Base-by-base conservation (phyloP, 2,329 filamentous ascomycete species). In the Colletotrichum karsti region DNA sequence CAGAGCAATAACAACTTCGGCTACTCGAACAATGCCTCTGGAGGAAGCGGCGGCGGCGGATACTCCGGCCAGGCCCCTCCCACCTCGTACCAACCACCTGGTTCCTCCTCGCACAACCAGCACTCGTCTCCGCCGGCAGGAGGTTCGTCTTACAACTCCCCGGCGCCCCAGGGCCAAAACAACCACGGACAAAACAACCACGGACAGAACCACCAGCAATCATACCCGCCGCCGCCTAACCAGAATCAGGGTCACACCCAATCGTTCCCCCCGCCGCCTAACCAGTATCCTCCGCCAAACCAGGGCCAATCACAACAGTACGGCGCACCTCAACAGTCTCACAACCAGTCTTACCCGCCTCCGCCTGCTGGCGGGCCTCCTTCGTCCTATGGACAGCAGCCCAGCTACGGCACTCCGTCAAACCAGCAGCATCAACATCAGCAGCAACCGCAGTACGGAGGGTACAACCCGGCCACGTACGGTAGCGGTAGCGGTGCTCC, bases 51-150 rank as follows among this genome's bases (percentile, higher is more conserved):
- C 13, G 28, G 85, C 46, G 77, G 84, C 69, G 85, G 87, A 48
- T 93, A 92, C 76, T 85, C 82, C 68, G 91, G 90, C 62, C 83
- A 87, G 63, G 88, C 90, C 41, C 91, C 91, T 12, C 87, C 88
- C n/a, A 78, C 85, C 13, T 85, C 87, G 7, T 91, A 91, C 75
- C 86, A 90, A 72, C 79, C 75, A 28, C 75, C 76, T 24, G 63
- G 68, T 41, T 62, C 72, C 7, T 42, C 67, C 46, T 55, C 71
- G 59, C 63, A 67, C 74, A 76, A 28, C 70, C 71, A 44, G 58
- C 72, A 54, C 67, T 72, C 73, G 50, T 76, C 73, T 60, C 73
- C 58, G 44, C 72, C 73, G 75, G 54, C 78, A 73, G 76, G 69
- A 72, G 71, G 61, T 57, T 73, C 75, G 35, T 72, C 76, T 10